Evolutionary conservation across 768 basidiomycete species (phyloP), one percentile per base, ranked within the genome.

Genomic region (Podaxis carcinomalis): DNA sequence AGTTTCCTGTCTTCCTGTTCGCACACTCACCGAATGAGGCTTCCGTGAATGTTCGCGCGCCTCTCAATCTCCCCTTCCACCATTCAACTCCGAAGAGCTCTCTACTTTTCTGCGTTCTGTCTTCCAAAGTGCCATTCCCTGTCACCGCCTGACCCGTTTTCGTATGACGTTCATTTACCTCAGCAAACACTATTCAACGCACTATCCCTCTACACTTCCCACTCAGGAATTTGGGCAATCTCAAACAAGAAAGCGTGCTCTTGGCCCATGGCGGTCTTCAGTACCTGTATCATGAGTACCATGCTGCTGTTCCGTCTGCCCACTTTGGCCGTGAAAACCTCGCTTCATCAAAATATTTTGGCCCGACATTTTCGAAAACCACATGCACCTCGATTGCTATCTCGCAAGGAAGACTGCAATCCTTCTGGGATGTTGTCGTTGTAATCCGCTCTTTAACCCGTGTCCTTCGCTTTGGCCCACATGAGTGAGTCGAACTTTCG

Each of bases 241-340:
- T 63, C 63, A 32, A 64, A 68, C 19, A 63, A 49, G 55, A 23
- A 59, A 6, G 49, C 65, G 27, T 62, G 66, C 14, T 56, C 53
- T 44, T 59, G 64, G 1, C 61, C 64, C 25, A 64, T 63, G 19
- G 36, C 37, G 7, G 60, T 65, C 16, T 67, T 67, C 19, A 5
- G 5, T 11, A n/a, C 32, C 3, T n/a, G 28, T 9, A 32, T 83
- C 58, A 68, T 78, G 52, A 83, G 80, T 4, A 82, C 77, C 5
- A 65, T 78, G 39, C 75, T 76, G 21, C 77, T 77, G 4, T 64
- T 78, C 39, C 14, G 32, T 2, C 32, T 9, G 7, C 7, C 32
- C 7, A 32, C 32, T 7, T 32, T 1, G 32, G 2, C 7, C 7
- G 7, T 0, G 32, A 32, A 9, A 7, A 32, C 32, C 32, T 32